A percentile compares a stretch with the other conserved stretches of the same genome.
Evolutionary conservation across 108 stramenopile species (phyloP).

Genomic region (Phaeodactylum tricornutum): DNA sequence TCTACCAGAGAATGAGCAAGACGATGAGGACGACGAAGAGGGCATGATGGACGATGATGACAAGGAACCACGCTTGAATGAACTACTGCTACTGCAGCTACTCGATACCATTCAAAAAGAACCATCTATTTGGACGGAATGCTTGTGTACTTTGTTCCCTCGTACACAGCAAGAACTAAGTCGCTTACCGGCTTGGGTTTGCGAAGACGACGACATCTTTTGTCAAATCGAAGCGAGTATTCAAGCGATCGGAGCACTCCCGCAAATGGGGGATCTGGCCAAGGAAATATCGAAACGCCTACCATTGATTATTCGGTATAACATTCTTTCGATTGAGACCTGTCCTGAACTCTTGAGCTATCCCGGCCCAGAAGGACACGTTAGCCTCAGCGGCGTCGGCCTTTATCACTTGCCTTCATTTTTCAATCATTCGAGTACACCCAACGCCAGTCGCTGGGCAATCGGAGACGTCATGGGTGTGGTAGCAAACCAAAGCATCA

Average conservation of each 20-base stretch:
- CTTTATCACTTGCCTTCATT: constrained; percentile 51
- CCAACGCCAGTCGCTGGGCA: constrained; percentile 53
- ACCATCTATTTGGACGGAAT: constrained; percentile 43
- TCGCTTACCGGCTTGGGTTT: constrained; percentile 42
- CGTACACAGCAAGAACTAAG: constrained; percentile 28
- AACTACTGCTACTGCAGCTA: constrained; percentile 37
- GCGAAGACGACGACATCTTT: constrained; percentile 32
- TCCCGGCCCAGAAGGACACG: constrained; percentile 43
- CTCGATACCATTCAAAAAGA: constrained; percentile 30
- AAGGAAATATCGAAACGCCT: constrained; percentile 46
- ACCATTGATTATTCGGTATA: constrained; percentile 69
- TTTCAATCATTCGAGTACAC: constrained; percentile 53
- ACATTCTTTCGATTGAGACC: constrained; percentile 52
- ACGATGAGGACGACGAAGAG: constrained; percentile 26
- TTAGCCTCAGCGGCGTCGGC: constrained; percentile 39
- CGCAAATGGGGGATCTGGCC: too few relatives aligned
- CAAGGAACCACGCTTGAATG: constrained; percentile 33
- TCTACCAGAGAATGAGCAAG: constrained; percentile 13
- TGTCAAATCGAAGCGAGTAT: constrained; percentile 21
- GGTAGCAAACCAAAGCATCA: constrained; percentile 55
- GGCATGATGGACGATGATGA: constrained; percentile 11
- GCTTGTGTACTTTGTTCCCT: constrained; percentile 44
- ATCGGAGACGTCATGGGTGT: constrained; percentile 79
- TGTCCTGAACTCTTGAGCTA: constrained; percentile 52
- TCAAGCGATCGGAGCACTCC: too few relatives aligned